These are phyloP conservation scores for Quercus phellos DNA, from an alignment of 331 rosid species.

Conservation along the genomic window DNA sequence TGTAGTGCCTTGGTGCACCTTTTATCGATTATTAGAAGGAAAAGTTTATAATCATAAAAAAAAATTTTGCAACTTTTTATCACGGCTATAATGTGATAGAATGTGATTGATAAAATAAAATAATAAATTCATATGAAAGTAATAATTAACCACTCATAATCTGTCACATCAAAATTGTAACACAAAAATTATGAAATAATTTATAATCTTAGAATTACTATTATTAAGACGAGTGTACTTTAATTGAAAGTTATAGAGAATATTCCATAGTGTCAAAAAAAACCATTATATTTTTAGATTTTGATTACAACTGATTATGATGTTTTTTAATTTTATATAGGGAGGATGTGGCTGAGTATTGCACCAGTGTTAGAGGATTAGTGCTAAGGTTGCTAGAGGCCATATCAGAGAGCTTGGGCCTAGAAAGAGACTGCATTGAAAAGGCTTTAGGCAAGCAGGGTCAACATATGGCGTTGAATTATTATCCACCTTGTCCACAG, in stretches of 20 bases:
- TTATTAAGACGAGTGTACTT: fast-evolving
- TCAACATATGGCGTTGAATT: slow-evolving; percentile 54
- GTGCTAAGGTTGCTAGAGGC: slow-evolving; percentile 35
- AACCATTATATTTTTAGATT: no score
- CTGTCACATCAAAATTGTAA: fast-evolving
- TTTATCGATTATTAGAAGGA: no score
- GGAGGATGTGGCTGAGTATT: slow-evolving; percentile 48
- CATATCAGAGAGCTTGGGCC: slow-evolving; percentile 45
- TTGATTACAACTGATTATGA: background rate
- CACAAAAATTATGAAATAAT: fast-evolving
- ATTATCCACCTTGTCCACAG: slow-evolving; percentile 51
- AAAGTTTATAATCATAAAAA: fast-evolving
- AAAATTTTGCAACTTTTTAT: no score
- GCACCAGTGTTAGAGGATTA: slow-evolving; percentile 36
- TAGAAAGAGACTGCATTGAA: slow-evolving; percentile 15
- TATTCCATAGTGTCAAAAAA: no score
- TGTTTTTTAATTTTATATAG: slow-evolving; percentile 14
- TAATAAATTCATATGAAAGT: fast-evolving
- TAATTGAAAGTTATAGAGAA: no score
- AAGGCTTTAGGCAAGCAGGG: slow-evolving; percentile 42
- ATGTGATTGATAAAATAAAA: no score
- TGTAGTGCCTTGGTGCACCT: no score
- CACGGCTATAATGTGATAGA: fast-evolving
- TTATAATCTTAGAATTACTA: fast-evolving
- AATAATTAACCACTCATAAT: fast-evolving